These are phyloP conservation scores for Candida chauliodis DNA, from an alignment of 805 yeast species.

Conservation along the genomic window DNA sequence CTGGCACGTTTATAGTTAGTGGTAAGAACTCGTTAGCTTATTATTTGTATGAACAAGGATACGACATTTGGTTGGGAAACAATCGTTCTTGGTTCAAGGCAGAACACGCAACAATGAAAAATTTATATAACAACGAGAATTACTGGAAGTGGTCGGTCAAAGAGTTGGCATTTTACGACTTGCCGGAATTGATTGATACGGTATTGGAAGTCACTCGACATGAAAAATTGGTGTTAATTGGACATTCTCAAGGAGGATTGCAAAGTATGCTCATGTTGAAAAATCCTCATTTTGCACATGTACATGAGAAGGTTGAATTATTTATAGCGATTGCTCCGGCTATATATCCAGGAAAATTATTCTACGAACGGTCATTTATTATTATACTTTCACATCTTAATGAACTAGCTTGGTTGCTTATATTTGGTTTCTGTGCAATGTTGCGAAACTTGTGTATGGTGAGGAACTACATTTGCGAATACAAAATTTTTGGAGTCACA, in stretches of 20 bases:
- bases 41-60: conserved; percentile 52
- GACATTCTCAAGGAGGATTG: conserved; percentile 94
- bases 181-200: conserved; percentile 67
- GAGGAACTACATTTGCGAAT: conserved; percentile 43
- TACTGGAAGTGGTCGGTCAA: conserved; percentile 94
- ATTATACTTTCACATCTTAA: conserved; percentile 57
- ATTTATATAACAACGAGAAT: conserved; percentile 37
- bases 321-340: conserved; percentile 89
- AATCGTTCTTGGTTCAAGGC: conserved; percentile 85
- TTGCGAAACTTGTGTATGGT: conserved; percentile 68
- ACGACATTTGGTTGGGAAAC: conserved; percentile 89
- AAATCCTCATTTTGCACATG: conserved; percentile 23
- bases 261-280: conserved; percentile 73
- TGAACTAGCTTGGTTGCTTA: conserved; percentile 37
- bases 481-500: conserved; percentile 49
- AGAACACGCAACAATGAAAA: conserved; percentile 41
- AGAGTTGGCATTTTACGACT: conserved; percentile 77
- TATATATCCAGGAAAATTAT: conserved; percentile 75
- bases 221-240: conserved; percentile 56
- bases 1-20: conserved; percentile 80
- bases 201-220: conserved; percentile 46
- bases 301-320: conserved; percentile 56
- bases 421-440: conserved; percentile 78
- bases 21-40: conserved; percentile 76
- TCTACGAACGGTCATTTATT: conserved; percentile 61